Evolutionary conservation across 768 basidiomycete species (phyloP), one percentile per base, ranked within the genome.

Genomic region (Botryobasidium botryosum): DNA sequence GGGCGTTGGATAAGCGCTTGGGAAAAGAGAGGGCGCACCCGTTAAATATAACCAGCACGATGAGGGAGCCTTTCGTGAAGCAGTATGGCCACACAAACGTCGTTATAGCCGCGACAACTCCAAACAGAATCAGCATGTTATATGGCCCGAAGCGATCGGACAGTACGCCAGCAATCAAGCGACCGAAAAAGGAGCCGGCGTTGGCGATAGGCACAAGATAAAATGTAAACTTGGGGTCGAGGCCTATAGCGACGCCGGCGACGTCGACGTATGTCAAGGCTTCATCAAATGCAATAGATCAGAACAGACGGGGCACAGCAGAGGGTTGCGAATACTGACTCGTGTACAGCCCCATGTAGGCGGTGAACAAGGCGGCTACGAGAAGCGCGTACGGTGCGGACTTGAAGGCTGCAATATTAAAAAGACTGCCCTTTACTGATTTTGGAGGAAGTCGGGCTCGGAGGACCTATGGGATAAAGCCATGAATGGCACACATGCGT

Each of bases 121-220:
- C 52, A 38, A 52, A 56, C 0, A 50, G 35, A 7, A 46, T 46
- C 26, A 55, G 43, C 15, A 55, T 46, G 39, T 59, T 59, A 25
- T 58, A 41, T 3, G 49, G 46, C 7, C 58, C 58, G 31, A 51
- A 36, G 4, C 36, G 23, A 40, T 55, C 56, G 20, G 53, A 52
- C 17, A 53, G 43, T 23, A 55, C 27, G 40, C 57, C 52, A 12
- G 56, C 50, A 3, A 45, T 27, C 17, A 59, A 50, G 3, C 58
- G 56, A 2, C 58, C 58, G 25, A 59, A 31, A 24, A 50, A 36
- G 12, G 58, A 57, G 23, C 46, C 45, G 18, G 52, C 58, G 40
- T 59, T 59, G 20, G 53, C 46, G 40, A 59, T 55, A 1, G 55
- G 20, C 31, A 53, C 54, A 7, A 57, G 49, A 27, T 56, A 56